Conservation (phyloP, 2,329 filamentous ascomycete species). For the Rachicladosporium sp. region DNA sequence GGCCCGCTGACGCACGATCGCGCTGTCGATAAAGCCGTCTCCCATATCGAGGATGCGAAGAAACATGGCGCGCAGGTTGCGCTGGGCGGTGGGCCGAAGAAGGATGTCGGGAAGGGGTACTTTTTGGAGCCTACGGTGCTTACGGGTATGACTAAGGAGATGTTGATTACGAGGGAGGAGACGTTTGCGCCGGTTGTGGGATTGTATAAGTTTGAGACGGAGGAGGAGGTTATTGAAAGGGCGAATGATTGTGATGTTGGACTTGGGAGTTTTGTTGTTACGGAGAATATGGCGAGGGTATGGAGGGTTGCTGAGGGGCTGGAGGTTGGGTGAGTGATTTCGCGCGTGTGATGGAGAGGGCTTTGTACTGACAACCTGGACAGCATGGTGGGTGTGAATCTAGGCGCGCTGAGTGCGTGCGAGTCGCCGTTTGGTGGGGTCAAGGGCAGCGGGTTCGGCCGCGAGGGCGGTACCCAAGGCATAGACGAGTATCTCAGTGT, state of each 20-base stretch:
- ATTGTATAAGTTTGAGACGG: constrained; percentile 52
- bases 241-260: constrained; percentile 54
- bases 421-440: constrained; percentile 30
- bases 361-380: no score
- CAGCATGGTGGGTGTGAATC: constrained; percentile 5
- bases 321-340: constrained; percentile 21
- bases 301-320: constrained; percentile 25
- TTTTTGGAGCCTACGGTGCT: constrained; percentile 61
- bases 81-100: no score
- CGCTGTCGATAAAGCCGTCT: constrained; percentile 6
- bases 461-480: constrained; percentile 66
- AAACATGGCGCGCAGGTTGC: no score
- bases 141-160: constrained; percentile 44
- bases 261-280: constrained; percentile 42
- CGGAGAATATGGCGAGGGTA: constrained; percentile 21
- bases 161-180: constrained; percentile 47
- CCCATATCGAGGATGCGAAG: constrained; percentile 4
- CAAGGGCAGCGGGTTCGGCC: constrained; percentile 69
- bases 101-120: constrained; percentile 34
- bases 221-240: constrained; percentile 48
- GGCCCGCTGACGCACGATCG: constrained; percentile 4
- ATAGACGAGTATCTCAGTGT: constrained; percentile 64
- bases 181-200: constrained; percentile 54
- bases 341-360: no score
- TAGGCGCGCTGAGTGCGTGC: constrained; percentile 7